phyloP scores from a whole-genome alignment of 495 filamentous ascomycete genomes.

The Cercophora samala region DNA sequence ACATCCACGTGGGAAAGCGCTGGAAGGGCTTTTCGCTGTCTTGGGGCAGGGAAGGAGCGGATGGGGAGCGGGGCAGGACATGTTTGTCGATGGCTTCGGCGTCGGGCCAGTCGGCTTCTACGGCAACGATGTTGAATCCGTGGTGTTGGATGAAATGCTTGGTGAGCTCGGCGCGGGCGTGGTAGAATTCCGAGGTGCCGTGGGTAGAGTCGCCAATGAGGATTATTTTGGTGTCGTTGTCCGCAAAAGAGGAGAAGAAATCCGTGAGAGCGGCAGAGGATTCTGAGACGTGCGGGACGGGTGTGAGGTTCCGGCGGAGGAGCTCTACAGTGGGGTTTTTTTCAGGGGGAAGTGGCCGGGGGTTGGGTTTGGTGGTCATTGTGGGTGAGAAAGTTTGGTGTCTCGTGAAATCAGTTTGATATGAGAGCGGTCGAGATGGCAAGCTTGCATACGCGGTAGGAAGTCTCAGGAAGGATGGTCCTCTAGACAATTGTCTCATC shows the following conservation, averaged over 20 bases:
- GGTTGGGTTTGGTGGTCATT: conserved; percentile 6
- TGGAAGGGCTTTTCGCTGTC: conserved; percentile 45
- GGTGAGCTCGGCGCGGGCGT: conserved; percentile 54
- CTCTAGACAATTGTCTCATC: not conserved
- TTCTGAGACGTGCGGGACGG: conserved; percentile 12
- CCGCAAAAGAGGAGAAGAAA: conserved; percentile 6
- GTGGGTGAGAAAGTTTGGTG: conserved; percentile 1
- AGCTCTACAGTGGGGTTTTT: conserved; percentile 14
- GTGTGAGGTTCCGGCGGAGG: conserved; percentile 12
- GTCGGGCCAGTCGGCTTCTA: conserved; percentile 61
- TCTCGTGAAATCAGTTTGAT: no score
- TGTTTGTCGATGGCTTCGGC: conserved; percentile 57
- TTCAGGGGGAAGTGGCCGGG: not conserved
- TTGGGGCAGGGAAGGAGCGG: conserved; percentile 22
- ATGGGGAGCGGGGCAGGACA: conserved; percentile 41
- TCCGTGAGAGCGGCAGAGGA: not conserved
- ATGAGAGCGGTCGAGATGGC: not conserved
- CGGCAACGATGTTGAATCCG: conserved; percentile 54
- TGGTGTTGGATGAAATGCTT: conserved; percentile 51
- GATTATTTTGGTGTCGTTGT: conserved; percentile 35
- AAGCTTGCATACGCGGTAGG: not conserved
- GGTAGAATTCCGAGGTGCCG: conserved; percentile 60
- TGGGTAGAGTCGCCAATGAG: conserved; percentile 58
- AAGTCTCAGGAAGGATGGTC: not conserved
- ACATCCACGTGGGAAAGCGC: conserved; percentile 62